phyloP scores from a whole-genome alignment of 73 alveolate species.

The Diophrys appendiculata region DNA sequence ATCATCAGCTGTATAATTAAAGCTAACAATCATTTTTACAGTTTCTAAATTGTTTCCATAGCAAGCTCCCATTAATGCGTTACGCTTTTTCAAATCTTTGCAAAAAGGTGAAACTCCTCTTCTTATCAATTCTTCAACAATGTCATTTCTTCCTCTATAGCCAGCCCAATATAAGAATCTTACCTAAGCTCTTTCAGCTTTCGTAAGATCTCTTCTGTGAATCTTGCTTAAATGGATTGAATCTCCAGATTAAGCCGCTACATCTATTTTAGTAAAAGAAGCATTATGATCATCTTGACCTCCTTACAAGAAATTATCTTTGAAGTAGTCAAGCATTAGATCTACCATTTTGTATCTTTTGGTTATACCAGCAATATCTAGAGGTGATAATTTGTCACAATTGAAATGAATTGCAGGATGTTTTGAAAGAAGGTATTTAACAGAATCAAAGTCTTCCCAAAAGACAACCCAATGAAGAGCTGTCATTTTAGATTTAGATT shows the following conservation, averaged over 20 bases:
- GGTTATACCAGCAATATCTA: neutral
- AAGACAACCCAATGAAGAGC: constrained; percentile 1
- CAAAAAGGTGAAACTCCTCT: constrained; percentile 29
- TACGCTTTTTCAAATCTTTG: neutral
- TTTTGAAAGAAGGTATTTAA: neutral
- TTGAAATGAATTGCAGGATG: neutral
- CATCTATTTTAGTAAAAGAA: neutral
- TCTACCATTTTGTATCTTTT: neutral
- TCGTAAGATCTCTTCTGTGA: neutral
- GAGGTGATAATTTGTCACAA: neutral
- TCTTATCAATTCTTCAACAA: constrained; percentile 16
- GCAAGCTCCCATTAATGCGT: constrained; percentile 41
- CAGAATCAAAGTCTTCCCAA: neutral
- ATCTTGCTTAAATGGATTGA: neutral
- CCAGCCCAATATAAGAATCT: constrained; percentile 36
- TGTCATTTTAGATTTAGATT: neutral
- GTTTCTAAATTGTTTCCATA: constrained; percentile 6
- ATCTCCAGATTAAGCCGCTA: neutral
- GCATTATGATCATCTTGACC: neutral
- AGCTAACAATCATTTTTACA: constrained; percentile 6
- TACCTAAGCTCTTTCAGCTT: neutral
- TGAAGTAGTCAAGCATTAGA: neutral
- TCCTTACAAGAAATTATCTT: neutral
- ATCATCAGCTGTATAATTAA: constrained; percentile 2
- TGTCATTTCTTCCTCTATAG: constrained; percentile 16